Percentiles rank a stretch among this genome's conserved stretches.
Conservation (phyloP, 2,329 filamentous ascomycete species). For the Alternaria panax region DNA sequence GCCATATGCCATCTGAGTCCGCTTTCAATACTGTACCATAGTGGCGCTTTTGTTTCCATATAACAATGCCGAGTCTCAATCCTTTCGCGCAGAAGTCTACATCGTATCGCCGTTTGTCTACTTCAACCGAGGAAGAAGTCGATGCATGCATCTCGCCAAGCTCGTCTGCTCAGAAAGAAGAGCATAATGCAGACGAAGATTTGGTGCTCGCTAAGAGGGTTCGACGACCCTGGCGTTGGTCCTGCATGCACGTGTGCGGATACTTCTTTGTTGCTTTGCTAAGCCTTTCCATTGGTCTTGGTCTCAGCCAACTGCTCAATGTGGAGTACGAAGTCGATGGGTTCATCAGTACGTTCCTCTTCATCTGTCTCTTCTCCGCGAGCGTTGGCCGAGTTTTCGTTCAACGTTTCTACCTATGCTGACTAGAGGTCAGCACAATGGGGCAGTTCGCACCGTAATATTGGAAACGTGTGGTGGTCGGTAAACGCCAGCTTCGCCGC, state of each 20-base stretch:
- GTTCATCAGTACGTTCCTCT: conserved; percentile 6
- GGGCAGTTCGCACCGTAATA: conserved; percentile 3
- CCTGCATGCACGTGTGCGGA: not conserved
- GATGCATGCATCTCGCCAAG: not conserved
- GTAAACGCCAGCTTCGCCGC: conserved; percentile 58
- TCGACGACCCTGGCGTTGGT: not conserved
- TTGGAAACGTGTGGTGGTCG: conserved; percentile 9
- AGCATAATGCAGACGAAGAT: not conserved
- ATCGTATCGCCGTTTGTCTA: conserved; percentile 6
- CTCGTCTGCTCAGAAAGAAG: not conserved
- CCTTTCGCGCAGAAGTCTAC: conserved; percentile 1
- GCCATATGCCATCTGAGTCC: not conserved
- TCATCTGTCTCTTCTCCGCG: not conserved
- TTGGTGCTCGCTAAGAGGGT: not conserved
- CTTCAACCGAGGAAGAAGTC: not conserved
- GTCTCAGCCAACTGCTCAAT: conserved; percentile 1
- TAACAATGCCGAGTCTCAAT: conserved; percentile 9
- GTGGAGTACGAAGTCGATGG: conserved; percentile 11
- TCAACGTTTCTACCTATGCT: not conserved
- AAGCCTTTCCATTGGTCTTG: conserved; percentile 4
- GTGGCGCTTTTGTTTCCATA: not conserved
- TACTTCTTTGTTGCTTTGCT: conserved; percentile 4
- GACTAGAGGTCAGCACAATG: conserved; percentile 7
- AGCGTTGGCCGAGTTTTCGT: too few relatives aligned
- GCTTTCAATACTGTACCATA: not conserved